Evolutionary conservation across 1,139 yeast species (phyloP), one percentile per base, ranked within the genome.

Genomic region (Magnusiomyces ingens): DNA sequence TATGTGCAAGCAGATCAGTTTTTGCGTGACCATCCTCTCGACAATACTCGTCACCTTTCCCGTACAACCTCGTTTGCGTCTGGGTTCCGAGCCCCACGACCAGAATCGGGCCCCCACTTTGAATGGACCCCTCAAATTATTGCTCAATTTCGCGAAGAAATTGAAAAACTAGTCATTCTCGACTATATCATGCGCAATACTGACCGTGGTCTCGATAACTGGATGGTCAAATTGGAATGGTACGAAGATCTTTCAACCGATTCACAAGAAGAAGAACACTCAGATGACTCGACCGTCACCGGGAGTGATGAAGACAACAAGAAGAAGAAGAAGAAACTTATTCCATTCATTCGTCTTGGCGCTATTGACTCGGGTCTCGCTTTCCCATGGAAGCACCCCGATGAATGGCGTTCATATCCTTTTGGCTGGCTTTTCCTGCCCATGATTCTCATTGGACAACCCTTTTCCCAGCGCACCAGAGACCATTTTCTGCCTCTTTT

Each of bases 361-460:
- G 93, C 93, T 0, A 85, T 85, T 51, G 93, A 85, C 62, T 83
- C 88, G 2, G 91, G 91, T 0, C 71, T 85, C 35, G 78, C 91
- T 0, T 84, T 83, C 61, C 93, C 93, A 3, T 85, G 91, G 91
- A 85, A 85, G 61, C 88, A 84, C 59, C 93, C 93, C 0, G 87
- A 85, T 65, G 90, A 84, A 62, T 84, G 91, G 90, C 70, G 93
- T 53, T 82, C 88, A 0, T 85, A 83, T 60, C 93, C 93, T 0
- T 85, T 79, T 68, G 93, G 93, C 0, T 85, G 93, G 93, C 68
- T 85, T 32, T 84, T 82, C 60, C 67, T 85, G 43, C 93, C 93
- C 0, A 66, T 79, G 18, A 73, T 80, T 8, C 65, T 85, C 2
- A 81, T 85, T 53, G 89, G 88, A 0, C 84, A 79, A 57, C 91